Evolutionary conservation across 2,329 filamentous ascomycete species (phyloP).

Genomic region (Ceratocystis lukuohia): DNA sequence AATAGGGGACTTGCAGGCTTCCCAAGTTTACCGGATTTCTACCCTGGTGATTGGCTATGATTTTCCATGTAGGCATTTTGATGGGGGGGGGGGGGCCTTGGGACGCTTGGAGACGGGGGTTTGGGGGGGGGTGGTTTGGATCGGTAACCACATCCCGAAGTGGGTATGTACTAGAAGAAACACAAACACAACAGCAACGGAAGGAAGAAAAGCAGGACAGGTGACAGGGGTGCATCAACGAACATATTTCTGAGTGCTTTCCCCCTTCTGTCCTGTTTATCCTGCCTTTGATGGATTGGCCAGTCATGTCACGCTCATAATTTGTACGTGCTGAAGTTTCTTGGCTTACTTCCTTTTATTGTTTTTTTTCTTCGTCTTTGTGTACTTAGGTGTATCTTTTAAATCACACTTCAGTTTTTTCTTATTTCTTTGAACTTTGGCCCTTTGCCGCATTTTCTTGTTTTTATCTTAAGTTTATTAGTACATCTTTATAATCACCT

Average conservation of each 20-base stretch:
- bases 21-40: neutral
- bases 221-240: neutral
- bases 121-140: neutral
- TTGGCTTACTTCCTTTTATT: neutral
- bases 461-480: neutral
- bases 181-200: constrained; percentile 1
- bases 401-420: neutral
- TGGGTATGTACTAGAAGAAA: neutral
- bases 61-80: neutral
- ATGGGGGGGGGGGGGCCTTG: no score
- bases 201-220: neutral
- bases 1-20: no score
- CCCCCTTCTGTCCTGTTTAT: constrained; percentile 3
- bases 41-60: neutral
- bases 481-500: constrained; percentile 3
- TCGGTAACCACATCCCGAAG: neutral
- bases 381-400: neutral
- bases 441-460: neutral
- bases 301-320: constrained; percentile 3
- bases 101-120: neutral
- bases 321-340: neutral
- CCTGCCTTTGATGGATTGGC: neutral
- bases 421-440: neutral
- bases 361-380: neutral
- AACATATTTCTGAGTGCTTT: neutral